phyloP scores from a whole-genome alignment of 2,329 filamentous ascomycete species.

The Aureobasidium sp. region DNA sequence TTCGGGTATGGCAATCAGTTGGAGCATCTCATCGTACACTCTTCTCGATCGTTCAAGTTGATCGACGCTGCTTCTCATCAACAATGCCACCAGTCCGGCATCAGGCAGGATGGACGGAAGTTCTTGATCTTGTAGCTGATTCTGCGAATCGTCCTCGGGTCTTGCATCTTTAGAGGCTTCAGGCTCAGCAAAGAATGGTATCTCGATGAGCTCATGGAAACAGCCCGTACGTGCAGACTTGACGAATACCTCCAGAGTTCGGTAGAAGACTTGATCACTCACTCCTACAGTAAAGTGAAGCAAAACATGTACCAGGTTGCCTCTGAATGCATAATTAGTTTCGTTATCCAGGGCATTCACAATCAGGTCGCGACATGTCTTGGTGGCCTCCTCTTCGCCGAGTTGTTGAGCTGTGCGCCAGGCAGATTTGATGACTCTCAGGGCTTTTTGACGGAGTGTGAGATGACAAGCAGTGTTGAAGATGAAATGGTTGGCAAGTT shows the following conservation, averaged over 20 bases:
- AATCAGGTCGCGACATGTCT: conserved; percentile 1
- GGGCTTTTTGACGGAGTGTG: background rate
- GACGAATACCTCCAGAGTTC: background rate
- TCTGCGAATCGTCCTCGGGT: background rate
- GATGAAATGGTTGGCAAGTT: conserved; percentile 4
- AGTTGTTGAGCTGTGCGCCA: conserved; percentile 6
- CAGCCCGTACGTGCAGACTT: conserved; percentile 1
- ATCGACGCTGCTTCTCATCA: conserved; percentile 14
- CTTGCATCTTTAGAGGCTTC: background rate
- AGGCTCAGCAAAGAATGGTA: conserved; percentile 1
- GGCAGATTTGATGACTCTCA: conserved; percentile 7
- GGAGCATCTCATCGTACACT: conserved; percentile 24
- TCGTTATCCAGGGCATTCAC: conserved; percentile 1
- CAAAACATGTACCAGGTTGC: conserved; percentile 5
- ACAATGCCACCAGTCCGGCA: conserved; percentile 10
- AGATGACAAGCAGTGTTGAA: background rate
- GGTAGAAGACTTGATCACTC: background rate
- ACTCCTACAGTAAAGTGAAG: background rate
- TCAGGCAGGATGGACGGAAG: conserved; percentile 8
- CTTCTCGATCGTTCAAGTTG: conserved; percentile 3
- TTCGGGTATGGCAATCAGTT: conserved; percentile 22
- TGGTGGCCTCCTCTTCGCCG: conserved; percentile 6
- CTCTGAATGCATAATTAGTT: conserved; percentile 5
- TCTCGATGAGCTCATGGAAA: background rate
- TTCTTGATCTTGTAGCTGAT: background rate